Conservation (phyloP, 192 early-diverging fungal species). For the Coemansia sp. region DNA sequence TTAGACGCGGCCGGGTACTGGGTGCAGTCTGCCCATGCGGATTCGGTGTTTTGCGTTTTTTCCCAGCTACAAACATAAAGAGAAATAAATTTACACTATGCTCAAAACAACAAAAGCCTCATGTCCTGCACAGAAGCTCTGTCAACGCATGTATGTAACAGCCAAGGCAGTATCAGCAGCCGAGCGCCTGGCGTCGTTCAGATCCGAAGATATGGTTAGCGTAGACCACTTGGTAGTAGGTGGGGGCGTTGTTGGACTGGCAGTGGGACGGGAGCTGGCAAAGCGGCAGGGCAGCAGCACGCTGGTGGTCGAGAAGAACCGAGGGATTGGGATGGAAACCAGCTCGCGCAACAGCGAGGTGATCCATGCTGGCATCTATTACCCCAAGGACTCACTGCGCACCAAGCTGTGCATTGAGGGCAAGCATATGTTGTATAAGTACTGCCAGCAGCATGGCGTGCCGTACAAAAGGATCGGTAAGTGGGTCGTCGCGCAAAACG, state of each 20-base stretch:
- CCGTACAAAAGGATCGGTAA: slow-evolving; percentile 63
- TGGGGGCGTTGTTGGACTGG: slow-evolving; percentile 77
- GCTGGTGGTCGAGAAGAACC: slow-evolving; percentile 69
- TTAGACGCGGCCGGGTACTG: not conserved
- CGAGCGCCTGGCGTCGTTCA: slow-evolving; percentile 14
- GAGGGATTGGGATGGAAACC: slow-evolving; percentile 65
- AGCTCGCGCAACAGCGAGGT: slow-evolving; percentile 86
- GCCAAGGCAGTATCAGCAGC: slow-evolving; percentile 1
- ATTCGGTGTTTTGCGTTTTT: slow-evolving; percentile 21
- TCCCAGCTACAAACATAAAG: slow-evolving; percentile 25
- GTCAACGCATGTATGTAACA: no score
- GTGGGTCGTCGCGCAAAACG: slow-evolving; percentile 71
- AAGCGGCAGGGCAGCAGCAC: slow-evolving; percentile 43
- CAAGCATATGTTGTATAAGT: slow-evolving; percentile 65
- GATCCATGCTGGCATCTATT: slow-evolving; percentile 87
- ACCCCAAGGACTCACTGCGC: slow-evolving; percentile 70
- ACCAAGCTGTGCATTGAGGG: slow-evolving; percentile 76
- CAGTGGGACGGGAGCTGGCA: slow-evolving; percentile 65
- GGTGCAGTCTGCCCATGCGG: not conserved
- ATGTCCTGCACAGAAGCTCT: no score
- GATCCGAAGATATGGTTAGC: slow-evolving; percentile 20
- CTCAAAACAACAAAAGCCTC: no score
- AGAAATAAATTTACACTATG: not conserved
- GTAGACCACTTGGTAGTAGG: slow-evolving; percentile 77
- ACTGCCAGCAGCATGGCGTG: slow-evolving; percentile 56